These are phyloP conservation scores for Catharanthus roseus DNA, from an alignment of 257 asterid species.

Conservation along the genomic window DNA sequence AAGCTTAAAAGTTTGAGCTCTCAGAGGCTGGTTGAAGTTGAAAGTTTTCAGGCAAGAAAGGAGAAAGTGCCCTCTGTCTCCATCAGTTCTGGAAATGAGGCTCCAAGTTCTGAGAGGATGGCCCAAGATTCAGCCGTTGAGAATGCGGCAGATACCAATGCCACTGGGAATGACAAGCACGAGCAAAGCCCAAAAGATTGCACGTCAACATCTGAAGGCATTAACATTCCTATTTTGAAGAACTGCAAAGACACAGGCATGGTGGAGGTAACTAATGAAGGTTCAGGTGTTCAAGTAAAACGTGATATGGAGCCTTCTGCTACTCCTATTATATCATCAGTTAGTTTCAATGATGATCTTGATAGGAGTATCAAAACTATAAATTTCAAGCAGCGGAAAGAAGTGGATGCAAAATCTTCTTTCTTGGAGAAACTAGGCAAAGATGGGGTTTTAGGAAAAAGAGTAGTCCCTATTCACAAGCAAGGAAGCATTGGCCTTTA, in stretches of 20 bases:
- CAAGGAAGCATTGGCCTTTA: conserved; percentile 47
- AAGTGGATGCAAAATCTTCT: conserved; percentile 21
- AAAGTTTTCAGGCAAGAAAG: conserved; percentile 40
- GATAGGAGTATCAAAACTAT: conserved; percentile 15
- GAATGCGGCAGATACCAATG: conserved; percentile 28
- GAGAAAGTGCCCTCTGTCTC: conserved; percentile 31
- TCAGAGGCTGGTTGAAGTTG: conserved; percentile 36
- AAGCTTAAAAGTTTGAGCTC: conserved; percentile 48
- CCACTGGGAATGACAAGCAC: conserved; percentile 25
- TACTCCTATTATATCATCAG: conserved; percentile 29
- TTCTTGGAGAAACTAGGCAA: conserved; percentile 38
- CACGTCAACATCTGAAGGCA: conserved; percentile 16
- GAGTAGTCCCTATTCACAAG: conserved; percentile 37
- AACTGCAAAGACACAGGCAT: conserved; percentile 24
- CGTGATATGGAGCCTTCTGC: conserved; percentile 31
- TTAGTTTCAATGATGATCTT: conserved; percentile 30
- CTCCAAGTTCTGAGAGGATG: conserved; percentile 32
- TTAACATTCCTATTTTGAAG: conserved; percentile 25
- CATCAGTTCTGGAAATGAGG: conserved; percentile 33
- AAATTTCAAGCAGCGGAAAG: conserved; percentile 27
- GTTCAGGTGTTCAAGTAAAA: conserved; percentile 24
- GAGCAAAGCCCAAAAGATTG: conserved; percentile 26
- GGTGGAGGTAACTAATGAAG: conserved; percentile 24
- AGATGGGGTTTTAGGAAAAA: conserved; percentile 37
- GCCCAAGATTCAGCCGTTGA: conserved; percentile 37